Base-by-base conservation (phyloP, 2,329 filamentous ascomycete species). In the Aschersonia sp. region DNA sequence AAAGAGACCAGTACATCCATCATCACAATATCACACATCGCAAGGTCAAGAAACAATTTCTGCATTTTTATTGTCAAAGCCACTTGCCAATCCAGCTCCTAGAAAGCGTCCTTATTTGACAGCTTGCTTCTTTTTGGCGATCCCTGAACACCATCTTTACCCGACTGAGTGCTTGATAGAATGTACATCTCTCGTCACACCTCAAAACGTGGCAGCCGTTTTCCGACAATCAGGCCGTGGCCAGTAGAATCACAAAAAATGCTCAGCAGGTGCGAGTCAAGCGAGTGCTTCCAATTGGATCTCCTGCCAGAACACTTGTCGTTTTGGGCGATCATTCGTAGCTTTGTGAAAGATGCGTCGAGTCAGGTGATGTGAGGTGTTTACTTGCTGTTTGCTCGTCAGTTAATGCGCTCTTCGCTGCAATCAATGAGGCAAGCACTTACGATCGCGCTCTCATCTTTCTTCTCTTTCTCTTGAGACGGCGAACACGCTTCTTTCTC, bases 391-490 rank as follows among this genome's bases (percentile, higher is more conserved):
- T 41, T 7, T 14, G 39, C 6, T 10, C 50, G 58, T 72, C 61
- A 70, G 68, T 3, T 5, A 12, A 22, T 22, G 22, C 22, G 22
- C 22, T 22, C 22, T 22, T 22, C 22, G 22, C 22, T 22, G 22
- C 22, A 22, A 22, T 3, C 8, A 14, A 35, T 6, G 32, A 14
- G 5, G 22, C 14, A 12, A n/a, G 22, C 37, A 75, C 88, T 80
- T 79, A 97, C 92, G 83, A 89, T 77, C 92, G 77, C 65, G 90
- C 92, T 71, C 92, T 83, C 76, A 92, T 95, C 90, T 98, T 98
- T 88, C 92, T 94, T 78, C 92, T 88, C 89, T 98, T 98, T 70
- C 89, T 84, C 85, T 97, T 97, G 73, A 98, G 87, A 74, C 92
- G 84, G 66, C 92, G 81, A 76, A 95, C 89, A 72, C 92, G 82